Percentiles rank a stretch among this genome's conserved stretches.
These are phyloP conservation scores for Pichia thaimueangensis DNA, from an alignment of 805 yeast species.

Conservation along the genomic window DNA sequence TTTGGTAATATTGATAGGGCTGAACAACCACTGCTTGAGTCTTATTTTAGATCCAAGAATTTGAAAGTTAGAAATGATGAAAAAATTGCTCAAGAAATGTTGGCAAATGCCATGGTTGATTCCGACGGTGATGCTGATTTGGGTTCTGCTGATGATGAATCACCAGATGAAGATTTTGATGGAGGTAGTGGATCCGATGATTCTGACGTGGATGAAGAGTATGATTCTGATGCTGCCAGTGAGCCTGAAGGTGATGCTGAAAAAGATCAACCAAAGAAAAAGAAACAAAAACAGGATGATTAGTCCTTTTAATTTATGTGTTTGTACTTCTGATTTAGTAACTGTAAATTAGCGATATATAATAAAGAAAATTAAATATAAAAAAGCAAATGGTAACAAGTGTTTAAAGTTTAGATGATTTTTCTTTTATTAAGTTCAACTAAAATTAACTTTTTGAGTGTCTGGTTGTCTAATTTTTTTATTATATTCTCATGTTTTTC, in stretches of 20 bases:
- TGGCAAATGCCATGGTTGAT: conserved; percentile 65
- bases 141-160: conserved; percentile 70
- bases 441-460: conserved; percentile 2
- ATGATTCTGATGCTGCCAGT: conserved; percentile 54
- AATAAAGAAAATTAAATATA: no score
- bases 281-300: conserved; percentile 15
- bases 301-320: no score
- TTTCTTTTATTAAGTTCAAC: conserved; percentile 9
- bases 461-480: conserved; percentile 8
- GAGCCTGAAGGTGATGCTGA: conserved; percentile 26
- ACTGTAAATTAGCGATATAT: no score
- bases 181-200: conserved; percentile 25
- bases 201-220: conserved; percentile 21
- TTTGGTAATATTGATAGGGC: conserved; percentile 88
- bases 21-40: conserved; percentile 77
- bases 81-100: conserved; percentile 74
- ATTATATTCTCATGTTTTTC: conserved; percentile 5
- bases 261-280: conserved; percentile 17
- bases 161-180: conserved; percentile 82
- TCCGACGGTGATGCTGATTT: conserved; percentile 52
- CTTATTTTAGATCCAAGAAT: conserved; percentile 69
- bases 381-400: no score
- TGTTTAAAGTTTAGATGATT: neutral
- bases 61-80: conserved; percentile 83
- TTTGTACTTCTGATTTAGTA: no score